Base-by-base conservation (phyloP, 2,329 filamentous ascomycete genomes). In the Diplodia sapinea region DNA sequence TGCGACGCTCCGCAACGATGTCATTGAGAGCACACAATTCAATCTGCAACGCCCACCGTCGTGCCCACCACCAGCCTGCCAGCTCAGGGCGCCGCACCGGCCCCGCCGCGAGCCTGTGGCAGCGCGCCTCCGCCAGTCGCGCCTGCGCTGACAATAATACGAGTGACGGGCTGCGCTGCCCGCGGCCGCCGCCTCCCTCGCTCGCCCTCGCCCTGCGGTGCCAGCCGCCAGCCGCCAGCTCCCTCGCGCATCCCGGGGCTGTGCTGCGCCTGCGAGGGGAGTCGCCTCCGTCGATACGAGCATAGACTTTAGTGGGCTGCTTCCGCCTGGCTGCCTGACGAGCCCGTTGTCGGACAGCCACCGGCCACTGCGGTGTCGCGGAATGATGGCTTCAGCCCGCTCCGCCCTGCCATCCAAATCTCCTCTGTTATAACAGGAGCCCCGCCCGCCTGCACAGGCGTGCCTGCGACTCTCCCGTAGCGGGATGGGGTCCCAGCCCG, bases 361-460 rank as follows among this genome's bases (percentile, higher is more conserved):
- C 36, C 29, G 15, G 36, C 20, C 36, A 20, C 26, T 26, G 33
- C 38, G 7, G 56, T 50, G 57, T 62, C 40, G 26, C 57, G 57
- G 57, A 62, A 40, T 49, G 57, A 62, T 62, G 57, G 57, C 57
- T 49, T 29, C n/a, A 33, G 26, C 57, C 57, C 26, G 33, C 40
- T 62, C 40, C 57, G 57, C 57, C 57, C 57, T 62, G 38, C 38
- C 57, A 62, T 20, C 57, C 57, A 33, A 62, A 62, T 62, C 40
- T 62, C 57, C 57, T 62, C 57, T 40, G 56, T 62, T 62, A 62
- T 62, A 49, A 62, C 57, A 62, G 57, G 57, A 62, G 57, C 26
- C 8, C 13, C 57, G 38, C 40, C 57, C 56, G 38, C 38, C 38
- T 59, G 57, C 57, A 62, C 57, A 49, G 57, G 40, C 40, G 23